These are phyloP conservation scores for Wickerhamomyces rabaulensis DNA, from an alignment of 805 yeast species.

Conservation along the genomic window DNA sequence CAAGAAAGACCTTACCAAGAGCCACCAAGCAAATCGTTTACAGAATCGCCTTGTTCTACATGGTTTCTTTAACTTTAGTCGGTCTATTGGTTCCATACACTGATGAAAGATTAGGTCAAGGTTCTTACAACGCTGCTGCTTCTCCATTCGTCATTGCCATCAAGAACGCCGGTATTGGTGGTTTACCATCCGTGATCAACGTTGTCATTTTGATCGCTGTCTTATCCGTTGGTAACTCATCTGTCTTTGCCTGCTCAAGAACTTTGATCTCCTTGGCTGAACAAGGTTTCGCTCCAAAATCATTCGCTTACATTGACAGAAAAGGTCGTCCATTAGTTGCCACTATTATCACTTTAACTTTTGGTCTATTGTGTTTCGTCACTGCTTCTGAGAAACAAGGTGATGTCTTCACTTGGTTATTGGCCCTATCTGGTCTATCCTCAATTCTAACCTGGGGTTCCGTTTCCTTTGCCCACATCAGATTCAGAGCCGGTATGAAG, in stretches of 20 bases:
- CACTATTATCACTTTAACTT: slow-evolving; percentile 32
- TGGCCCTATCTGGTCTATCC: slow-evolving; percentile 72
- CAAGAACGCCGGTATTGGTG: slow-evolving; percentile 54
- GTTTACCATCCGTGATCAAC: slow-evolving; percentile 56
- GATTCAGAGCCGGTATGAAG: slow-evolving; percentile 55
- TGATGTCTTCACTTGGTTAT: slow-evolving; percentile 66
- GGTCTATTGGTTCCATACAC: slow-evolving; percentile 55
- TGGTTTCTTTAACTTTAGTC: slow-evolving; percentile 49
- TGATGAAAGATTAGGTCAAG: slow-evolving; percentile 49
- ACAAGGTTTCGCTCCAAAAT: slow-evolving; percentile 46
- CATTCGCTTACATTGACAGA: slow-evolving; percentile 42
- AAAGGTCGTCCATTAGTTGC: slow-evolving; percentile 53
- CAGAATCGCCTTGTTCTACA: slow-evolving; percentile 57
- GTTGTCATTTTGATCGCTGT: slow-evolving; percentile 60
- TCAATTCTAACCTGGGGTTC: slow-evolving; percentile 81
- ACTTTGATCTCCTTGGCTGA: slow-evolving; percentile 47
- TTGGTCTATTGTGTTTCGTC: slow-evolving; percentile 57
- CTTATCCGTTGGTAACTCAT: slow-evolving; percentile 41
- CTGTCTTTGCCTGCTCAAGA: slow-evolving; percentile 51
- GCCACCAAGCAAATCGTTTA: slow-evolving; percentile 45
- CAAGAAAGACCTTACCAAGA: slow-evolving; percentile 52
- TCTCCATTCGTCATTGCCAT: slow-evolving; percentile 64
- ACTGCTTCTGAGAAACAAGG: slow-evolving; percentile 54
- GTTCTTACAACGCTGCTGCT: slow-evolving; percentile 51
- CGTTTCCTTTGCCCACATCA: slow-evolving; percentile 59